Conservation (phyloP, 163 green algal genomes). For the Volvox carteri region DNA sequence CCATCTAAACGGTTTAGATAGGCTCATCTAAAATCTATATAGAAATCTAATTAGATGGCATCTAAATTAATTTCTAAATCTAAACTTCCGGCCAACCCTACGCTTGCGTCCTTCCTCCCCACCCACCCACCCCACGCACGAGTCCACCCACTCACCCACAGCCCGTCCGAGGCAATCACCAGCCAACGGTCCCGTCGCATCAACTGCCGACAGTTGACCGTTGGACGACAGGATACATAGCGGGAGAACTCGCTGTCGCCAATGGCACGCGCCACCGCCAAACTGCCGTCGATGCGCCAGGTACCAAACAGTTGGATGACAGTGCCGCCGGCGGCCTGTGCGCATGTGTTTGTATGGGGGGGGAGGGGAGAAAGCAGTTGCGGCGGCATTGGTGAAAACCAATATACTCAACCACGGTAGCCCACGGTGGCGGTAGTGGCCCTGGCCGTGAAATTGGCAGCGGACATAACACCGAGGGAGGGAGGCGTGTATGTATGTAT, state of each 20-base stretch:
- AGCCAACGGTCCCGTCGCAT: conserved; percentile 43
- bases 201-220: conserved; percentile 52
- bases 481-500: too few relatives aligned
- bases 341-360: background rate
- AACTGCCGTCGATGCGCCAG: conserved; percentile 55
- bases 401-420: too few relatives aligned
- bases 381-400: too few relatives aligned
- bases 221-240: conserved; percentile 53
- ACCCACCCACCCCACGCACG: background rate
- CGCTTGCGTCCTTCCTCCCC: background rate
- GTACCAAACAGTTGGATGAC: conserved; percentile 51
- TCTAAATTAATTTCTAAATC: too few relatives aligned
- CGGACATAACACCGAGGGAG: too few relatives aligned
- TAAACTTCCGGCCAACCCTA: too few relatives aligned
- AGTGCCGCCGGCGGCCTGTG: conserved; percentile 26
- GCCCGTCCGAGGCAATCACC: conserved; percentile 42
- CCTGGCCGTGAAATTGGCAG: too few relatives aligned
- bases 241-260: conserved; percentile 39
- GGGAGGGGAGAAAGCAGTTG: background rate
- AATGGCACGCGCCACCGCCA: conserved; percentile 52
- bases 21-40: too few relatives aligned
- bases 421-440: too few relatives aligned
- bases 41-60: too few relatives aligned
- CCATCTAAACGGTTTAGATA: too few relatives aligned
- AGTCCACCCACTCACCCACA: conserved; percentile 30